Evolutionary conservation across 768 basidiomycete genomes (phyloP), one percentile per base, ranked within the genome.

Genomic region (Auricularia auricula-judae): DNA sequence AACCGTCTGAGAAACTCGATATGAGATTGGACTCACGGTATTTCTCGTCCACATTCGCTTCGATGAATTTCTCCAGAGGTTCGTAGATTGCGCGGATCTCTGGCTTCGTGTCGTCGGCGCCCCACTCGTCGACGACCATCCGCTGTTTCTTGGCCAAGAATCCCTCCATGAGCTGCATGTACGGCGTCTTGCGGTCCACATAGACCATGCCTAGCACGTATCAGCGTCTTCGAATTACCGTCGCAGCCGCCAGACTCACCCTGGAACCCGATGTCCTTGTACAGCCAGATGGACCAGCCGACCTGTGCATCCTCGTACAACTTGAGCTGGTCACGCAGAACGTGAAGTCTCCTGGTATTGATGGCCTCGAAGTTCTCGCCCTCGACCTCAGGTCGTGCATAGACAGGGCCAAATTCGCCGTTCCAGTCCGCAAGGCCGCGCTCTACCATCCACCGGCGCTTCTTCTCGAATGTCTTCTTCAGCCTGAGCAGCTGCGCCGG

Each of bases 61-160:
- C 62, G 35, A 75, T 62, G 73, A 74, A 75, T 29, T 75, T 65
- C 60, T 71, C 68, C 44, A 75, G 62, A 8, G 74, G 74, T 23
- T 74, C 67, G 56, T 59, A 59, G 23, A 59, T 59, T 10, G 56
- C 56, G 29, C 56, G 56, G 18, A 59, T 59, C 33, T 59, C 56
- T 29, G 56, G 56, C 56, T 69, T 61, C 11, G 64, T 67, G 53
- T 72, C 71, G 66, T 79, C 77, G 3, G 72, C 69, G 21, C 76
- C 77, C 77, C 78, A 78, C 16, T 72, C 74, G 64, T 79, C 78
- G 11, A 73, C 70, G 8, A 76, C 77, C 16, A 79, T 72, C 36
- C 70, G 66, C 68, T 77, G 77, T 71, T 79, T 79, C 69, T 77
- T 77, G 39, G 68, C 70, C 16, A 78, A 67, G 71, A 76, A 76